Base-by-base conservation (phyloP, 2,329 filamentous ascomycete species). In the Nectriaceae sp. region DNA sequence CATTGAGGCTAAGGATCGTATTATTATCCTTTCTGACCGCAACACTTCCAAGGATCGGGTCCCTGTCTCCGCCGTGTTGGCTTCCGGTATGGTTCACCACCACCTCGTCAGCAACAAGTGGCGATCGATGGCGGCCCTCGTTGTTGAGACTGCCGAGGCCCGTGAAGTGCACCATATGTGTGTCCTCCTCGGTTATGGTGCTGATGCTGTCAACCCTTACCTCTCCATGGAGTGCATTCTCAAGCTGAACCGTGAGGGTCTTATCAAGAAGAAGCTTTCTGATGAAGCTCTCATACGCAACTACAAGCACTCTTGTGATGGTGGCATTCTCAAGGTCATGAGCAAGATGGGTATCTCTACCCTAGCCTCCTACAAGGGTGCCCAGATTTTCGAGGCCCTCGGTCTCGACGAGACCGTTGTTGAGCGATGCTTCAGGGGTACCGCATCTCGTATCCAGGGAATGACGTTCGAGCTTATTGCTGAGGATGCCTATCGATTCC, bases 321-420 rank as follows among this genome's bases (percentile, higher is more conserved):
- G 93, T 65, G 93, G 93, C 75, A 96, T 97, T 56, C 78, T 97
- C 56, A 97, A 97, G 74, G 93, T 97, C 69, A 97, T 97, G 93
- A 94, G 88, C 70, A 97, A 97, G 79, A 97, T 97, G 93, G 93
- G 93, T 76, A 97, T 97, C 56, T 97, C 93, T 5, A 97, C 93
- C 24, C 78, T 97, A 39, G 90, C 93, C 65, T 93, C 88, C 59
- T 97, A 97, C 79, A 97, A 97, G 78, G 93, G 93, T 66, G 93
- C 93, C 47, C 93, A 97, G 75, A 97, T 97, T 56, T 97, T 97
- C 61, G 93, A 97, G 70, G 91, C 92, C 41, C 87, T 97, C 37
- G 93, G 93, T 72, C 85, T 97, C 26, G 92, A 97, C 64, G 92
- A 96, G 69, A 80, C 81, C 18, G 92, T 97, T 40, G 89, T 97